Evolutionary conservation across 1,139 yeast species (phyloP), one percentile per base, ranked within the genome.

Genomic region (Hyphopichia pseudoburtonii): DNA sequence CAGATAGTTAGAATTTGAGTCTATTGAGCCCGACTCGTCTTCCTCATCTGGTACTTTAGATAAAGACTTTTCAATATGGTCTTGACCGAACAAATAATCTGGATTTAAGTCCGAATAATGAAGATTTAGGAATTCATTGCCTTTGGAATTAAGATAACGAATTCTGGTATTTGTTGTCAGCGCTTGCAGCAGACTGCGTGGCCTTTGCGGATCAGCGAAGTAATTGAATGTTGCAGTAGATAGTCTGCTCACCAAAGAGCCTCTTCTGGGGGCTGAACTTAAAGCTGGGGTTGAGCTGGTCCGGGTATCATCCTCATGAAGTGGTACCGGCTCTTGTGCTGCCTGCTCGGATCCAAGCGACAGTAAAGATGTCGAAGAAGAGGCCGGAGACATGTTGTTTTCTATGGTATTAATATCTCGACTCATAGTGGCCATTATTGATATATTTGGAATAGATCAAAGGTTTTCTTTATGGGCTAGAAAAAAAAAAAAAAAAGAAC

Each of bases 221-320:
- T 36, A 44, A 30, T 38, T 37, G 9, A 49, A 30, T 1, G 51
- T 47, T 3, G 46, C 52, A 7, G 40, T 38, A 3, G 55, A 49
- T 2, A 47, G n/a, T 15, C 54, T 26, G 29, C 56, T 25, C 8
- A 38, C 28, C 5, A 48, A 9, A 3, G 46, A 40, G 6, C 30
- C 37, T 19, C 18, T 28, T 14, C 28, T 24, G n/a, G n/a, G n/a
- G n/a, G n/a, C n/a, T n/a, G n/a, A n/a, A n/a, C n/a, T n/a, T n/a
- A n/a, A n/a, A n/a, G n/a, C n/a, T n/a, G n/a, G n/a, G n/a, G n/a
- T 6, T 6, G 29, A 9, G 30, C 15, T 18, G 41, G 14, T 27
- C 14, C n/a, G 14, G n/a, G 15, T 16, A 17, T 24, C 26, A 4
- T 30, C 8, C 4, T 29, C 39, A 17, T 33, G 35, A 27, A 38